A percentile compares a stretch with the other conserved stretches of the same genome.
phyloP scores from a whole-genome alignment of 164 flowering plant species.

The Vitis vinifera region DNA sequence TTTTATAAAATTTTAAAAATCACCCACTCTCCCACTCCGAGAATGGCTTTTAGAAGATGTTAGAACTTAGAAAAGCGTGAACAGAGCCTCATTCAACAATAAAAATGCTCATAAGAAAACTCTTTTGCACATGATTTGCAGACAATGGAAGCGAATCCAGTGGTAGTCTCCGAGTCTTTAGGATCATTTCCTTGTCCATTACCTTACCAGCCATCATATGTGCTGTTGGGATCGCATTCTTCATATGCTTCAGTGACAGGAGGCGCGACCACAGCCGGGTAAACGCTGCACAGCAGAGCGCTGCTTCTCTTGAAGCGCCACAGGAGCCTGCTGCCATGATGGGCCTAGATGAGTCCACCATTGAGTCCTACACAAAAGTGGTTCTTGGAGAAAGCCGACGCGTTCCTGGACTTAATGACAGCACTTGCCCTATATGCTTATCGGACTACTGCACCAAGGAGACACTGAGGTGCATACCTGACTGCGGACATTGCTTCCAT shows the following conservation, averaged over 20 bases:
- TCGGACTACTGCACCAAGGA: conserved; percentile 39
- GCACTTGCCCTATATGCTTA: conserved; percentile 46
- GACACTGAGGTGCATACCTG: conserved; percentile 41
- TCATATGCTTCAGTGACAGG: conserved; percentile 16
- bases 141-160: conserved; percentile 18
- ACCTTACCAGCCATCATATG: conserved; percentile 29
- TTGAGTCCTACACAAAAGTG: conserved; percentile 58
- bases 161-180: conserved; percentile 24
- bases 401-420: conserved; percentile 41
- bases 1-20: too few species aligned
- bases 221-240: conserved; percentile 20
- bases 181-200: conserved; percentile 34
- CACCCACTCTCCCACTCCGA: too few species aligned
- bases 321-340: neutral
- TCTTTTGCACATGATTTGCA: neutral
- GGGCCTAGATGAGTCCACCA: conserved; percentile 62
- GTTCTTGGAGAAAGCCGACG: conserved; percentile 56
- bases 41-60: too few species aligned
- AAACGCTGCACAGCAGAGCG: neutral
- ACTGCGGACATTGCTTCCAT: conserved; percentile 51
- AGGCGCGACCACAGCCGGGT: neutral
- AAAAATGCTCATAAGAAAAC: neutral
- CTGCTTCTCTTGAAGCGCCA: neutral
- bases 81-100: neutral
- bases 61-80: too few species aligned